A percentile compares a stretch with the other conserved stretches of the same genome.
Conservation (phyloP, 345 rosid genomes). For the Pugionium dolabratum region DNA sequence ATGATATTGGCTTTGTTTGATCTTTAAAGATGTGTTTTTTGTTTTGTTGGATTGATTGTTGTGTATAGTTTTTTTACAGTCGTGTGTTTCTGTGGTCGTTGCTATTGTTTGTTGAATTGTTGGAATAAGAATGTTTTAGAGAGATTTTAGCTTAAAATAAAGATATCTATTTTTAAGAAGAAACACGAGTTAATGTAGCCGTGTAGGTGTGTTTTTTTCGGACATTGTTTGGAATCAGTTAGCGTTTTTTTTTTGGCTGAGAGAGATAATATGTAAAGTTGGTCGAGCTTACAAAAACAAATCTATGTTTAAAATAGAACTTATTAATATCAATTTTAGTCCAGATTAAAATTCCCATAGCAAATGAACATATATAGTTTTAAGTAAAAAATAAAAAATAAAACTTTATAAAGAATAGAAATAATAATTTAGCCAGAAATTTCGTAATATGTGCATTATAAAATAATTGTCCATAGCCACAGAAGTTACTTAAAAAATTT, state of each 20-base stretch:
- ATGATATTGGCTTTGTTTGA: constrained; percentile 13
- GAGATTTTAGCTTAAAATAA: constrained; percentile 19
- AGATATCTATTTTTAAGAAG: constrained; percentile 26
- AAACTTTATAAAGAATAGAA: too few species aligned
- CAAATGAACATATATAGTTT: too few species aligned
- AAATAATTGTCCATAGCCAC: too few species aligned
- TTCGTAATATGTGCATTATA: too few species aligned
- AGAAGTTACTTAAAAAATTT: too few species aligned
- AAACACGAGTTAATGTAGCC: constrained; percentile 11
- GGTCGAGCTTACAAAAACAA: neutral
- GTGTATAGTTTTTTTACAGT: neutral
- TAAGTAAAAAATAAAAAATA: too few species aligned
- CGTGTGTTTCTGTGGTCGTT: constrained; percentile 25
- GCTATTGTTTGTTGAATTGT: neutral
- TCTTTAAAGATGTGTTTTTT: constrained; percentile 11
- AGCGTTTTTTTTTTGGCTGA: constrained; percentile 6
- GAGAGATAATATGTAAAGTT: constrained; percentile 9
- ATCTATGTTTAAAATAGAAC: too few species aligned
- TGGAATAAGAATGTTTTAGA: constrained; percentile 36
- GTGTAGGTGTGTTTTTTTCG: constrained; percentile 8
- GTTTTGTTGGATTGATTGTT: neutral
- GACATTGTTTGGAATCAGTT: constrained; percentile 24
- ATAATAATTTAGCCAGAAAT: too few species aligned
- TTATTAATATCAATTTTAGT: too few species aligned
- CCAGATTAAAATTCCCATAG: too few species aligned